These are phyloP conservation scores for Yamadazyma membranifaciens DNA, from an alignment of 1,139 yeast genomes.

Conservation along the genomic window DNA sequence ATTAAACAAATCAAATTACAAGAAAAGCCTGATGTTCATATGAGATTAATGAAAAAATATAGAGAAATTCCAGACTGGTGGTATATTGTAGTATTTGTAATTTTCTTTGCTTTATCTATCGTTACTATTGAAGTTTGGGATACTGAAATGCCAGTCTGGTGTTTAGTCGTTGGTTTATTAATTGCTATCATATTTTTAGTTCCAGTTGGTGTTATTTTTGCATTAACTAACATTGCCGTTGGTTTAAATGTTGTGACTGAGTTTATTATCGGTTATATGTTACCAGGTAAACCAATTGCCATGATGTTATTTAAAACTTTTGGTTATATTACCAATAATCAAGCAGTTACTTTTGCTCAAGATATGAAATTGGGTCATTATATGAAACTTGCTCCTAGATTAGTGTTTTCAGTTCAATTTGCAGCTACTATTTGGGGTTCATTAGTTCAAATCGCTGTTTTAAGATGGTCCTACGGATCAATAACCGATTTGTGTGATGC, in stretches of 20 bases:
- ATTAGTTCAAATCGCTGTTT: constrained; percentile 43
- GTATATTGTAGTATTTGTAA: constrained; percentile 47
- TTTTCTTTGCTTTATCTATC: constrained; percentile 39
- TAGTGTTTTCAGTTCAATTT: constrained; percentile 44
- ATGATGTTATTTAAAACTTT: constrained; percentile 49
- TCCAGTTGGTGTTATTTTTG: constrained; percentile 43
- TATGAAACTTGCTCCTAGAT: constrained; percentile 50
- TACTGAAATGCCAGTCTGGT: constrained; percentile 46
- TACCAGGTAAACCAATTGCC: constrained; percentile 47
- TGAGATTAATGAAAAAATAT: constrained; percentile 58
- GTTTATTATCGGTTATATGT: constrained; percentile 46
- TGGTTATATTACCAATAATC: constrained; percentile 53
- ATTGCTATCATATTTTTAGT: constrained; percentile 41
- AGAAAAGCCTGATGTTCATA: constrained; percentile 50
- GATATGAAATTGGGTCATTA: constrained; percentile 57
- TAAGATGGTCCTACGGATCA: constrained; percentile 42
- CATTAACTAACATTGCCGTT: constrained; percentile 43
- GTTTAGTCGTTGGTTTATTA: constrained; percentile 36
- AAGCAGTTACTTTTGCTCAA: constrained; percentile 52
- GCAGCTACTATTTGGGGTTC: constrained; percentile 47
- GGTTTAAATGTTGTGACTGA: constrained; percentile 48
- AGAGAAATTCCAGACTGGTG: constrained; percentile 69
- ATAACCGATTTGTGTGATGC: constrained; percentile 48
- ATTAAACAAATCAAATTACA: constrained; percentile 35
- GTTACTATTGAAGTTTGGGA: constrained; percentile 39